Base-by-base conservation (phyloP, 2,329 filamentous ascomycete species). In the Aspergillus bombycis region DNA sequence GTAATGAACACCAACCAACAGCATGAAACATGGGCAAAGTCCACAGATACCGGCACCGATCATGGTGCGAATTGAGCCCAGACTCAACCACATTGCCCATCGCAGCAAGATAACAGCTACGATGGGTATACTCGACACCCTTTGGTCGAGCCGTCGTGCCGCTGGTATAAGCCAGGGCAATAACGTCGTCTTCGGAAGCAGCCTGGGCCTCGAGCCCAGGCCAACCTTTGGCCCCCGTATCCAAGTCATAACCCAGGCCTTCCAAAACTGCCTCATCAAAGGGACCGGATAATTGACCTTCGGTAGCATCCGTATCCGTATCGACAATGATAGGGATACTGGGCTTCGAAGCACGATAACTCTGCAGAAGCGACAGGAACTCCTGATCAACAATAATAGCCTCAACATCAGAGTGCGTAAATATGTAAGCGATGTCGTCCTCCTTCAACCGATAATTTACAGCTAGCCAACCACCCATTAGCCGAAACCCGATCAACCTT, bases 111-210 rank as follows among this genome's bases (percentile, higher is more conserved):
- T 98, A 99, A 9, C 88, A 88, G 4, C 94, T 91, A 54, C 95
- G 86, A 77, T 98, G 92, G 1, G 93, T 97, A 74, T 91, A 97
- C 61, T 96, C 89, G 3, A 97, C 94, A 6, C 95, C 95, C 77
- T 99, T 98, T 1, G 95, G 95, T 34, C 86, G 84, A 0, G 94
- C 93, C 0, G 95, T 98, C 1, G 95, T 98, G 4, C 94, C 94
- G 32, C 91, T 95, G 0, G 95, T 99, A 77, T 98, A 98, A 1
- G 94, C 92, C 61, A 99, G 88, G 3, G 94, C 93, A 65, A 98
- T 85, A 69, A 92, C 85, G 64, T 88, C 88, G 68, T 97, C 90
- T 76, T 99, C 95, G 70, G 93, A 85, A 1, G 84, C 81, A 3
- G 86, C 86, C 68, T 93, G 89, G 1, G 87, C 84, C 65, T 91